Percentiles rank a stretch among this genome's conserved stretches.
Evolutionary conservation across 140 eudicot species (phyloP).

Genomic region (Cichorium intybus): DNA sequence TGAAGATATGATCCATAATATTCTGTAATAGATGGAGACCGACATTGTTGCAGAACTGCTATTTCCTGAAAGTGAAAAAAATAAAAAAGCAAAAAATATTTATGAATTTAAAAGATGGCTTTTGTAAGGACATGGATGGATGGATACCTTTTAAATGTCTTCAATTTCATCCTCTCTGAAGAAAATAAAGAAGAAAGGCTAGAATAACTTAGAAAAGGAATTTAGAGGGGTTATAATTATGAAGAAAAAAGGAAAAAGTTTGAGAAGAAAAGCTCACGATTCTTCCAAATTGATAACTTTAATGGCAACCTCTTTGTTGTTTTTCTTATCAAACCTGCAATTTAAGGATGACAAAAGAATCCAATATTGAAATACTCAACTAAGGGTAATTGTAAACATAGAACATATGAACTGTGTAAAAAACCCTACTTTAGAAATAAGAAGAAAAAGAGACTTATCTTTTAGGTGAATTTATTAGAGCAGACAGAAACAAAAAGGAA

Average conservation of each 20-base stretch:
- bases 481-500: no score
- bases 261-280: constrained; percentile 63
- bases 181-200: constrained; percentile 24
- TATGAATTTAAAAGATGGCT: constrained; percentile 1
- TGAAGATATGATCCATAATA: constrained; percentile 88
- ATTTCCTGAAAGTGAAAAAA: constrained; percentile 67
- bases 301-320: constrained; percentile 85
- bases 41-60: constrained; percentile 89
- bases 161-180: constrained; percentile 97
- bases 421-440: no score
- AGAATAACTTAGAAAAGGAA: no score
- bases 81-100: constrained; percentile 10
- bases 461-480: no score
- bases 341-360: constrained; percentile 15
- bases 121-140: constrained; percentile 11
- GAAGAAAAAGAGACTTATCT: no score
- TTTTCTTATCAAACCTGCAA: constrained; percentile 88
- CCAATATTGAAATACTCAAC: no score
- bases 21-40: constrained; percentile 92
- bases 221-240: background rate
- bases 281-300: constrained; percentile 98
- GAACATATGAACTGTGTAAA: no score
- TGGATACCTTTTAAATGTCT: constrained; percentile 96
- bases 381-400: no score
- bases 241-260: background rate